phyloP scores from a whole-genome alignment of 2,329 filamentous ascomycete genomes.

The Penicillium sp. region DNA sequence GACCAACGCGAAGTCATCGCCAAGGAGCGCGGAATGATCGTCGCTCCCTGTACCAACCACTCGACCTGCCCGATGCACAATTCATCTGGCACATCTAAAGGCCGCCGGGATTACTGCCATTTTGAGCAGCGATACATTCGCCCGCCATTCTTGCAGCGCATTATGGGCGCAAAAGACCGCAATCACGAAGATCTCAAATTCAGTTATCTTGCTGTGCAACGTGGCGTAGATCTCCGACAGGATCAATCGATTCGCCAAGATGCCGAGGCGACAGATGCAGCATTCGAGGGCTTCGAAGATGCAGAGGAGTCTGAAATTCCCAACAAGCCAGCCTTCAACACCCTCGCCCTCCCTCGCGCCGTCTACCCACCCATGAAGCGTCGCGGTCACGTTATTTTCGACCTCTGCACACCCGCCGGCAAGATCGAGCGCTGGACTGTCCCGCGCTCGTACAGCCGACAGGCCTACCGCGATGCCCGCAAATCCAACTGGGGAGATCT shows the following conservation, averaged over 20 bases:
- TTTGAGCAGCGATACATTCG: conserved; percentile 87
- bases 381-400: conserved; percentile 79
- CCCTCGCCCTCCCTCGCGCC: conserved; percentile 71
- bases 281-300: conserved; percentile 69
- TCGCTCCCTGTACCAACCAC: conserved; percentile 78
- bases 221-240: conserved; percentile 62
- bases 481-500: conserved; percentile 90
- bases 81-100: conserved; percentile 62
- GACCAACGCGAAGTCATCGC: conserved; percentile 27
- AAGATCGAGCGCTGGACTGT: conserved; percentile 92
- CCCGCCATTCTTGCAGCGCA: conserved; percentile 72
- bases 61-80: conserved; percentile 83
- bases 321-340: conserved; percentile 36
- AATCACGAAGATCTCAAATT: conserved; percentile 91
- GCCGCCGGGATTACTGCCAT: conserved; percentile 85
- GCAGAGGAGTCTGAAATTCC: conserved; percentile 22
- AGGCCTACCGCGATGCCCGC: conserved; percentile 86
- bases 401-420: conserved; percentile 83
- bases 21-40: conserved; percentile 61
- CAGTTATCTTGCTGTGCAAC: conserved; percentile 81
- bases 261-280: conserved; percentile 56
- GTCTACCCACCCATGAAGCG: conserved; percentile 82
- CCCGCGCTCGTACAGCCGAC: conserved; percentile 71
- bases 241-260: conserved; percentile 48
- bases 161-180: conserved; percentile 62